Percentiles rank a stretch among this genome's conserved stretches.
phyloP scores from a whole-genome alignment of 116 monocot species.

The Dioscorea cayenensis region DNA sequence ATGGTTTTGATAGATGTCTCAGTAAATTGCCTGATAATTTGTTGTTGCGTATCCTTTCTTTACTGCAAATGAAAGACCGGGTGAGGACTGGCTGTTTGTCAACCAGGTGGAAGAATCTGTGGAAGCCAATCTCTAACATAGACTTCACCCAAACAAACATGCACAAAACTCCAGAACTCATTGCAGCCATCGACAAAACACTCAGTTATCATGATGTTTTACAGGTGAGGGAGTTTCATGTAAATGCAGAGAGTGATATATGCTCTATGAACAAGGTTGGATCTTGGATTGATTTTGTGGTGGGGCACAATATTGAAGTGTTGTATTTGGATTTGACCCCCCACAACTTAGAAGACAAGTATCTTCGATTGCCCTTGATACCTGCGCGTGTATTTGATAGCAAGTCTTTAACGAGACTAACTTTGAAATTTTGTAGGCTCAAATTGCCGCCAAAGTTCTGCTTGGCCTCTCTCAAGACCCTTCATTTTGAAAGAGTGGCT shows the following conservation, averaged over 20 bases:
- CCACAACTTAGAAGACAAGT: not conserved
- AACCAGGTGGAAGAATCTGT: conserved; percentile 22
- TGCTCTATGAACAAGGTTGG: not conserved
- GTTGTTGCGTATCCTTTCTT: conserved; percentile 15
- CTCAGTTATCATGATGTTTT: not conserved
- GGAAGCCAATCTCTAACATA: not conserved
- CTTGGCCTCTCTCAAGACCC: not conserved
- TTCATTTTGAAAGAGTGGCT: not conserved
- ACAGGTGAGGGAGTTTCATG: not conserved
- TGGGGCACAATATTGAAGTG: not conserved
- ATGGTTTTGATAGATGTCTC: not conserved
- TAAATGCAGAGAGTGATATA: not conserved
- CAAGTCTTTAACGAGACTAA: not conserved
- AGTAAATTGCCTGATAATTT: conserved; percentile 10
- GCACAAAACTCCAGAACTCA: not conserved
- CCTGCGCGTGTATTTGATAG: not conserved
- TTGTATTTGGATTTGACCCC: not conserved
- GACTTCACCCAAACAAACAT: not conserved
- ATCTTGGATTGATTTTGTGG: not conserved
- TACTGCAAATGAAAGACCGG: conserved; percentile 1
- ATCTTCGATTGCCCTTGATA: not conserved
- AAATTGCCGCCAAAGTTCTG: not conserved
- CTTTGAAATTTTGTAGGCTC: not conserved
- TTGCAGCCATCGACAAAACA: not conserved
- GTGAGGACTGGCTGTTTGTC: conserved; percentile 10